Evolutionary conservation across 257 asterid species (phyloP).

Genomic region (Penstemon davidsonii): DNA sequence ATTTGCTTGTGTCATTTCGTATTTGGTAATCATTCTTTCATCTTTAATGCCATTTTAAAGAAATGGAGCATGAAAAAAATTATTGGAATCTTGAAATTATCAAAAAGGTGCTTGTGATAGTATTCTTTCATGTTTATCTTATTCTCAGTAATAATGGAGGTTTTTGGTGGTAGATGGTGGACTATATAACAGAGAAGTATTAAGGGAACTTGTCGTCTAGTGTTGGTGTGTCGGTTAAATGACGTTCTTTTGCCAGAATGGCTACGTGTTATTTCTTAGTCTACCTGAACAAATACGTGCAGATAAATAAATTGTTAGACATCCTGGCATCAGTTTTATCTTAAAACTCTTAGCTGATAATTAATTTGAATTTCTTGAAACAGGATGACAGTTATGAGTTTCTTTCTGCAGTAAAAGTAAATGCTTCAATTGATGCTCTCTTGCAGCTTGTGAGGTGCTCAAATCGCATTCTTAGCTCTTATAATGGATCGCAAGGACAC

Average conservation of each 20-base stretch:
- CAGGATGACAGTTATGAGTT: slow-evolving; percentile 38
- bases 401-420: slow-evolving; percentile 7
- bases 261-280: not conserved
- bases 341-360: not conserved
- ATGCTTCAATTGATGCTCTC: slow-evolving; percentile 18
- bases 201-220: not conserved
- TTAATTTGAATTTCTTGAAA: slow-evolving; percentile 25
- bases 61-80: no score
- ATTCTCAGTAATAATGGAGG: not conserved
- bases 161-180: not conserved
- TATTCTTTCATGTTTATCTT: no score
- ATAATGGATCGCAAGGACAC: slow-evolving; percentile 64
- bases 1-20: no score
- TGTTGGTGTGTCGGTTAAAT: not conserved
- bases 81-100: no score
- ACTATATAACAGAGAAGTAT: not conserved
- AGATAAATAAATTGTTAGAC: not conserved
- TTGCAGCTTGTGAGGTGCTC: slow-evolving; percentile 31
- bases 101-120: no score
- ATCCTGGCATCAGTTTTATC: not conserved
- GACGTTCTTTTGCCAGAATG: not conserved
- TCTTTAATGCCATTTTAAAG: no score
- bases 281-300: no score
- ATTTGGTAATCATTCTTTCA: no score
- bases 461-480: slow-evolving; percentile 13